Evolutionary conservation across 2,329 filamentous ascomycete genomes (phyloP), one percentile per base, ranked within the genome.

Genomic region (Coniella lustricola): DNA sequence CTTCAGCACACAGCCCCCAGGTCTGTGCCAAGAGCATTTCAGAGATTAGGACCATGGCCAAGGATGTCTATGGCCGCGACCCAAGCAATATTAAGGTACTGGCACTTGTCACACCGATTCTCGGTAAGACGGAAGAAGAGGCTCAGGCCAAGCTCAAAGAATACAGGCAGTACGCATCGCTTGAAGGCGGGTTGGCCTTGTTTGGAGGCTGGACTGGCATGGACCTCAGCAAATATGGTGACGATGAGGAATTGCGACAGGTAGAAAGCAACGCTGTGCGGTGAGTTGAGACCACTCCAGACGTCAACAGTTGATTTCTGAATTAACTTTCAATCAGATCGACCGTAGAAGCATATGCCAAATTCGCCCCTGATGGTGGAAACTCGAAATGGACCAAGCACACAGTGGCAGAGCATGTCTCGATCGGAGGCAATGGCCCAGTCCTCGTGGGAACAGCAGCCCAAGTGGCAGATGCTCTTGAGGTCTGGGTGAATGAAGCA

Each of bases 191-290:
- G 0, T 60, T 87, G 49, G 81, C 84, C 1, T 63, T 88, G 16
- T 89, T 88, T 56, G 82, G 83, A 17, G 85, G 85, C 1, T 89
- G 84, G 84, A 87, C 84, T 0, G 85, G 73, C 2, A 74, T 75
- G 20, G 71, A 76, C 46, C 55, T 76, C 13, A 56, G 53, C 47
- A 55, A 64, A 54, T 69, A 67, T 46, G 66, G 63, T 2, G 65
- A 67, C 16, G 64, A 68, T 3, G 64, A 68, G 53, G 65, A 68
- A 52, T 54, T 68, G 48, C 58, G 65, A 22, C 56, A 67, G 43
- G 68, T 66, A 34, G 60, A 71, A 59, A 66, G 65, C 53, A 65
- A 69, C 45, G 60, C 69, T 43, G 58, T 70, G 51, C 56, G 69
- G 72, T 68, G 18, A 38, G 46, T 43, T 13, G 8, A 22, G 18